phyloP scores from a whole-genome alignment of 805 yeast species.

The Brettanomyces nanus region DNA sequence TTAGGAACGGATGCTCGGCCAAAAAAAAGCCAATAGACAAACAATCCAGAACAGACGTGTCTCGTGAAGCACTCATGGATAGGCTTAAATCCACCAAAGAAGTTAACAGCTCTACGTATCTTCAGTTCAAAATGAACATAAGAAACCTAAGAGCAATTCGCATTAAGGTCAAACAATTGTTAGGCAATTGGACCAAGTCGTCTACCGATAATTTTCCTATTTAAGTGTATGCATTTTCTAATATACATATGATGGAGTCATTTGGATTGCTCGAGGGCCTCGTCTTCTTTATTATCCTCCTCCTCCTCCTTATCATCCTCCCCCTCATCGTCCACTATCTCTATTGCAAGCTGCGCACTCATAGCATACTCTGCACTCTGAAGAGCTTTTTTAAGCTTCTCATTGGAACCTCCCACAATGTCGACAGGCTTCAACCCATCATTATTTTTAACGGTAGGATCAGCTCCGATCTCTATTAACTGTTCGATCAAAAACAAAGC shows the following conservation, averaged over 20 bases:
- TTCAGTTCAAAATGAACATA: slow-evolving; percentile 9
- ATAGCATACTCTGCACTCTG: slow-evolving; percentile 81
- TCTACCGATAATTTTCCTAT: slow-evolving; percentile 9
- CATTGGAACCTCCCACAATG: slow-evolving; percentile 44
- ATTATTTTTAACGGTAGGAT: slow-evolving; percentile 55
- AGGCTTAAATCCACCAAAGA: neutral
- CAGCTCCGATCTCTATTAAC: slow-evolving; percentile 86
- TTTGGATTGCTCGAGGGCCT: too few relatives aligned
- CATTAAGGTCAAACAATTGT: slow-evolving; percentile 2
- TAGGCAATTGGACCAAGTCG: slow-evolving; percentile 10
- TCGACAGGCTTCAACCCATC: slow-evolving; percentile 71
- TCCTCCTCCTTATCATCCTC: slow-evolving; percentile 21
- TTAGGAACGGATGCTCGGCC: slow-evolving; percentile 47
- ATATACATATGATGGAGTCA: too few relatives aligned
- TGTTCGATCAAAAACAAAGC: slow-evolving; percentile 73
- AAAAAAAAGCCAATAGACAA: slow-evolving; percentile 34
- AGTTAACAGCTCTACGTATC: slow-evolving; percentile 4
- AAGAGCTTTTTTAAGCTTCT: slow-evolving; percentile 50
- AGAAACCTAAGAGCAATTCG: slow-evolving; percentile 5
- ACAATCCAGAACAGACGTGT: slow-evolving; percentile 26
- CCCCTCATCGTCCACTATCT: slow-evolving; percentile 30
- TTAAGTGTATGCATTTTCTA: neutral
- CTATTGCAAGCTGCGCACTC: slow-evolving; percentile 29
- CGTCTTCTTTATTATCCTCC: too few relatives aligned
- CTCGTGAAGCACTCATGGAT: slow-evolving; percentile 6